Percentiles rank a stretch among this genome's conserved stretches.
Conservation (phyloP, 2,329 filamentous ascomycete species). For the Hansfordia pulvinata region DNA sequence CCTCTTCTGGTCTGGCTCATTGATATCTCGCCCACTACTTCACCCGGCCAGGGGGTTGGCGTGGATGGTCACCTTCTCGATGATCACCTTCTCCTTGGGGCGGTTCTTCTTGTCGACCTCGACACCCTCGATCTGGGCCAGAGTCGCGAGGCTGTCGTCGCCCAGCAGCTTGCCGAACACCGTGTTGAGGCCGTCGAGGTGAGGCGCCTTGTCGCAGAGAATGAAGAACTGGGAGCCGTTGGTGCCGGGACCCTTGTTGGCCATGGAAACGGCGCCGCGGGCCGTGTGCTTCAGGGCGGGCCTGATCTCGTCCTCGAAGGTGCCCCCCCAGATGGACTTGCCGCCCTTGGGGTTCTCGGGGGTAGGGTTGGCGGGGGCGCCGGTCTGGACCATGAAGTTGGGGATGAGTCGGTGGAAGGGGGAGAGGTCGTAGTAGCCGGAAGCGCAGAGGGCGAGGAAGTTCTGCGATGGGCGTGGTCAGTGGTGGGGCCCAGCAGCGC, state of each 20-base stretch:
- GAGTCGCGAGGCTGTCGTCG: constrained; percentile 47
- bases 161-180: constrained; percentile 66
- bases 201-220: constrained; percentile 61
- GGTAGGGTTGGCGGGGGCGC: constrained; percentile 42
- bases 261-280: constrained; percentile 63
- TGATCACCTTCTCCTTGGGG: constrained; percentile 51
- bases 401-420: constrained; percentile 73
- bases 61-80: constrained; percentile 60
- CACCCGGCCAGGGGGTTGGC: constrained; percentile 63
- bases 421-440: constrained; percentile 60
- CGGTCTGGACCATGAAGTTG: constrained; percentile 69
- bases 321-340: constrained; percentile 57
- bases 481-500: constrained; percentile 2
- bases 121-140: constrained; percentile 58
- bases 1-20: no score
- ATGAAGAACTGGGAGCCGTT: constrained; percentile 78
- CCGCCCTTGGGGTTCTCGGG: constrained; percentile 53
- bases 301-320: constrained; percentile 72
- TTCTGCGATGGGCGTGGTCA: constrained; percentile 38
- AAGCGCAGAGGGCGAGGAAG: constrained; percentile 77
- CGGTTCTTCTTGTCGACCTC: constrained; percentile 68
- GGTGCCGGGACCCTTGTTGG: constrained; percentile 60
- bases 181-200: constrained; percentile 74
- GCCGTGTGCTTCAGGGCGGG: constrained; percentile 55
- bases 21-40: constrained; percentile 8